A percentile compares a stretch with the other conserved stretches of the same genome.
Conservation (phyloP, 2,329 filamentous ascomycete genomes). For the Fragosphaeria purpurea region DNA sequence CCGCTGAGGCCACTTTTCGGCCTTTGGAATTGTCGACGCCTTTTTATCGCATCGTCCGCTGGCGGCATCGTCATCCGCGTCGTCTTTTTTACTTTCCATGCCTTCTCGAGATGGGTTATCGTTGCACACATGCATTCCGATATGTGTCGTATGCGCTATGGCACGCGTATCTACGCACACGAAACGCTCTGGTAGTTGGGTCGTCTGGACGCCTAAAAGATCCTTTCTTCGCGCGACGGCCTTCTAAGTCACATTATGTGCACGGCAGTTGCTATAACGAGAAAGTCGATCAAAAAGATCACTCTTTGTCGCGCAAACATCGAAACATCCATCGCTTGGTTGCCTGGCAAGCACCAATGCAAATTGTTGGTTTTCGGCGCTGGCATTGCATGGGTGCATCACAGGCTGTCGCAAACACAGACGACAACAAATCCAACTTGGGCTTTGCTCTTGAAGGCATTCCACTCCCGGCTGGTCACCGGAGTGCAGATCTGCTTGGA, state of each 20-base stretch:
- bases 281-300: conserved; percentile 44
- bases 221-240: too few species aligned
- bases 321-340: conserved; percentile 27
- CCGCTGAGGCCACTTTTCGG: conserved; percentile 58
- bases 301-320: conserved; percentile 39
- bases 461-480: conserved; percentile 17
- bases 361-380: conserved; percentile 2
- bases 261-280: conserved; percentile 22
- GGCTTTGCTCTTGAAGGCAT: conserved; percentile 8
- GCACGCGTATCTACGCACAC: not conserved
- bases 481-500: conserved; percentile 18
- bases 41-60: conserved; percentile 13
- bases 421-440: conserved; percentile 1
- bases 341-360: conserved; percentile 44
- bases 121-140: not conserved
- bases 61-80: conserved; percentile 16
- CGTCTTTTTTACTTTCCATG: conserved; percentile 12
- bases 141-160: not conserved
- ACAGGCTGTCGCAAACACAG: conserved; percentile 6
- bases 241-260: too few species aligned
- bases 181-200: too few species aligned
- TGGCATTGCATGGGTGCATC: conserved; percentile 2
- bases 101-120: conserved; percentile 1
- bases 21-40: conserved; percentile 62
- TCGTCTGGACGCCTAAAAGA: too few species aligned